Base-by-base conservation (phyloP, 2,329 filamentous ascomycete species). In the Cladophialophora yegresii region DNA sequence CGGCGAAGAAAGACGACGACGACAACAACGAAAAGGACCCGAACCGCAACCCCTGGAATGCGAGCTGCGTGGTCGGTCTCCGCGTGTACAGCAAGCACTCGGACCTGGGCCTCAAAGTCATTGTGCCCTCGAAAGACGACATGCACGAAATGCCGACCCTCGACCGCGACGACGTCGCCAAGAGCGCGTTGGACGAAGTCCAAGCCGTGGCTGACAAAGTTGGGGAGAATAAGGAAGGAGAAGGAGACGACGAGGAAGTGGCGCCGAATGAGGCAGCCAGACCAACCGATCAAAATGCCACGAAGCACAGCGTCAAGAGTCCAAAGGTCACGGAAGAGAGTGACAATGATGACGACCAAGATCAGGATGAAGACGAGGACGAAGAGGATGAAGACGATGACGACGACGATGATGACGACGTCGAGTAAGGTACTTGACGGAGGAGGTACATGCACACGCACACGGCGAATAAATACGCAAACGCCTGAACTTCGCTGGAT, bases 31-130 rank as follows among this genome's bases (percentile, higher is more conserved):
- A 66, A 23, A 61, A 62, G 28, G 73, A 72, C 43, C 67, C 68
- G 12, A 70, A 71, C 28, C 71, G 68, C 12, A 75, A 78, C 65
- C 84, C 84, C 0, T 87, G 85, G 85, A 86, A 87, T 69, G 85
- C 85, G 0, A 80, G 86, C 1, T 86, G 83, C 66, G 83, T 87
- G n/a, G 80, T 87, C 6, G 85, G 85, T 0, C 72, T 87, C 28
- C 78, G 84, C 7, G 84, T 87, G 0, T 87, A 85, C 70, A 75
- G 28, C 72, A 75, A 69, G 43, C 65, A 70, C 45, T 58, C 75
- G 5, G 72, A 74, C 49, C 78, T 86, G 40, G 79, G 76, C 2
- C 79, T 87, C 20, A 78, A 82, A 67, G 83, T 86, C 8, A 75
- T 84, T n/a, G 80, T 77, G 59, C 77, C 79, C 7, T 62, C 58